These are phyloP conservation scores for Teratosphaeria pseudoeucalypti DNA, from an alignment of 2,329 filamentous ascomycete species.

Conservation along the genomic window DNA sequence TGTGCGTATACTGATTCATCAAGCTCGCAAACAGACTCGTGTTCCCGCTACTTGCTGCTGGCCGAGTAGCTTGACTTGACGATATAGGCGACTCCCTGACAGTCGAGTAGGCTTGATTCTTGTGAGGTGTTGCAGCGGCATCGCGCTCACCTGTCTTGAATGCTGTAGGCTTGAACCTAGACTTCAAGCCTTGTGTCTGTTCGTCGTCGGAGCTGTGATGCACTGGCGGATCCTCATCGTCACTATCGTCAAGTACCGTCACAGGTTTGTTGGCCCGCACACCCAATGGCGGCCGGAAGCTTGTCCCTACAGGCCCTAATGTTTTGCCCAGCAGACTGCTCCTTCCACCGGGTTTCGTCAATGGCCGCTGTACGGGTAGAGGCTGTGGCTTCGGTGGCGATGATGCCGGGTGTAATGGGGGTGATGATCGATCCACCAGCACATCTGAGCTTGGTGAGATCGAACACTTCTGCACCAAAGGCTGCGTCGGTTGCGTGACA, in stretches of 20 bases:
- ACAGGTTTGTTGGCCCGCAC: constrained; percentile 10
- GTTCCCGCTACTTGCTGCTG: constrained; percentile 1
- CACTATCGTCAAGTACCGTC: constrained; percentile 30
- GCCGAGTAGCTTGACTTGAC: constrained; percentile 3
- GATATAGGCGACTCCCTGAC: constrained; percentile 19
- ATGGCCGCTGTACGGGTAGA: constrained; percentile 14
- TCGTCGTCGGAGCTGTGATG: constrained; percentile 19
- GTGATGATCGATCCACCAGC: constrained; percentile 86
- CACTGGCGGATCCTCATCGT: constrained; percentile 41
- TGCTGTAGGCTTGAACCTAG: constrained; percentile 51
- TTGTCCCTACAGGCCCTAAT: constrained; percentile 68
- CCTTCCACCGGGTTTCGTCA: constrained; percentile 23
- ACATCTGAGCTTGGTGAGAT: constrained; percentile 36
- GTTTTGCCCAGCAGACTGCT: constrained; percentile 42
- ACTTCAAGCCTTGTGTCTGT: constrained; percentile 30
- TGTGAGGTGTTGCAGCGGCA: constrained; percentile 22
- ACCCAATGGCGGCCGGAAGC: constrained; percentile 44
- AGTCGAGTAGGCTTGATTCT: constrained; percentile 8
- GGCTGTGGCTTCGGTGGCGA: constrained; percentile 26
- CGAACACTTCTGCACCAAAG: neutral
- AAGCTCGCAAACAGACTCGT: constrained; percentile 12
- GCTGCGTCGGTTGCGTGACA: constrained; percentile 44
- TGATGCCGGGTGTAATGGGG: constrained; percentile 25
- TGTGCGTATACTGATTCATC: constrained; percentile 16
- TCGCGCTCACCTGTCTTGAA: constrained; percentile 37